A percentile compares a stretch with the other conserved stretches of the same genome.
These are phyloP conservation scores for Malassezia obtusa DNA, from an alignment of 1,284 basidiomycete genomes.

Conservation along the genomic window DNA sequence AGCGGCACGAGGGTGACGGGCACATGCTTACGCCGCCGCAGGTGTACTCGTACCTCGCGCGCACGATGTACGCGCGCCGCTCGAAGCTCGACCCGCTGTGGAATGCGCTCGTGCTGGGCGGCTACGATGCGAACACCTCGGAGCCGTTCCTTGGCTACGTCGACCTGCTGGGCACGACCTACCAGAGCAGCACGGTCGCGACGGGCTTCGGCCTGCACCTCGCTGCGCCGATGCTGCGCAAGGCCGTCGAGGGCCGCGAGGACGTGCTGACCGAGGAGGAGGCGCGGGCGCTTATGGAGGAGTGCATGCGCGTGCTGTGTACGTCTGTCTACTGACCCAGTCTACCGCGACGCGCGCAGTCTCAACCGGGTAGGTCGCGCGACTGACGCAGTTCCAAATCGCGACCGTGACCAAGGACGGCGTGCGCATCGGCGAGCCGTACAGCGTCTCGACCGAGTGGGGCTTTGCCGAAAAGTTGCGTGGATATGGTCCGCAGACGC, in stretches of 20 bases:
- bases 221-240: conserved; percentile 81
- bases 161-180: conserved; percentile 92
- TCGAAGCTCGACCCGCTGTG: conserved; percentile 86
- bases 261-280: conserved; percentile 66
- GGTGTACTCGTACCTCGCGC: conserved; percentile 83
- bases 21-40: conserved; percentile 77
- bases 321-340: conserved; percentile 17
- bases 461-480: conserved; percentile 81
- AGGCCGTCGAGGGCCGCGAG: conserved; percentile 74
- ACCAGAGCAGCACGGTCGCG: conserved; percentile 83
- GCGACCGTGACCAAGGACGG: conserved; percentile 75
- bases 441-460: conserved; percentile 71
- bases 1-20: conserved; percentile 70
- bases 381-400: conserved; percentile 71
- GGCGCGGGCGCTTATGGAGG: conserved; percentile 68
- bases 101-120: conserved; percentile 88
- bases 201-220: conserved; percentile 94
- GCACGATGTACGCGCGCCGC: conserved; percentile 80
- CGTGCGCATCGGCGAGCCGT: conserved; percentile 68
- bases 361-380: conserved; percentile 72
- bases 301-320: conserved; percentile 82
- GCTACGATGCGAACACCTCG: conserved; percentile 28
- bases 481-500: conserved; percentile 53
- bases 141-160: conserved; percentile 65
- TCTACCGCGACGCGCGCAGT: conserved; percentile 91